Evolutionary conservation across 306 rosid genomes (phyloP).

Genomic region (Fragaria nilgerrensis): DNA sequence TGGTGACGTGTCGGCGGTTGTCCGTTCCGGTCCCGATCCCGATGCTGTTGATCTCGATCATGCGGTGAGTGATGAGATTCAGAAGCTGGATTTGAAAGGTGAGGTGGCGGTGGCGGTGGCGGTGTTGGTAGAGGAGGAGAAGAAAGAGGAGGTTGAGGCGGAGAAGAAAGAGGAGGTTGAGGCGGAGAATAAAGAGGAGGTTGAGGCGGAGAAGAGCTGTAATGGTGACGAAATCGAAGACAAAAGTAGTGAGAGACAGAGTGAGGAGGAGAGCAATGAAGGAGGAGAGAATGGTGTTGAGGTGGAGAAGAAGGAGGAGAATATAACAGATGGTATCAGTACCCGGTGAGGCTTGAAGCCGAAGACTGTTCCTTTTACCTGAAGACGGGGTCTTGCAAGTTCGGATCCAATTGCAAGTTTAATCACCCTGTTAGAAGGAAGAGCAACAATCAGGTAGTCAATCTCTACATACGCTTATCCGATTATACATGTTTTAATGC

Average conservation of each 20-base stretch:
- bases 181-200: neutral
- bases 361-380: constrained; percentile 84
- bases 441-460: constrained; percentile 44
- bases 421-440: constrained; percentile 77
- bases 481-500: neutral
- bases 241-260: constrained; percentile 25
- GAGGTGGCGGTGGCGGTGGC: neutral
- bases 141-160: no score
- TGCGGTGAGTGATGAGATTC: constrained; percentile 1
- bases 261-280: constrained; percentile 25
- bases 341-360: constrained; percentile 89
- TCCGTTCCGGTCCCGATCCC: constrained; percentile 25
- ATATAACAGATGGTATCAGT: constrained; percentile 31
- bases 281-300: constrained; percentile 29
- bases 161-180: no score
- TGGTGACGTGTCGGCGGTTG: neutral
- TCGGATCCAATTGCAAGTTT: constrained; percentile 82
- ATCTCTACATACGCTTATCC: neutral
- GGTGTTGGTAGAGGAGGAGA: neutral
- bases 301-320: constrained; percentile 19
- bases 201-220: constrained; percentile 15
- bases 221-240: constrained; percentile 11
- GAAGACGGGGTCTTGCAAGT: constrained; percentile 85
- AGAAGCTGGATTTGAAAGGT: constrained; percentile 12
- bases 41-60: constrained; percentile 44